These are phyloP conservation scores for Hymenoscyphus fraxineus DNA, from an alignment of 2,329 filamentous ascomycete species.

Conservation along the genomic window DNA sequence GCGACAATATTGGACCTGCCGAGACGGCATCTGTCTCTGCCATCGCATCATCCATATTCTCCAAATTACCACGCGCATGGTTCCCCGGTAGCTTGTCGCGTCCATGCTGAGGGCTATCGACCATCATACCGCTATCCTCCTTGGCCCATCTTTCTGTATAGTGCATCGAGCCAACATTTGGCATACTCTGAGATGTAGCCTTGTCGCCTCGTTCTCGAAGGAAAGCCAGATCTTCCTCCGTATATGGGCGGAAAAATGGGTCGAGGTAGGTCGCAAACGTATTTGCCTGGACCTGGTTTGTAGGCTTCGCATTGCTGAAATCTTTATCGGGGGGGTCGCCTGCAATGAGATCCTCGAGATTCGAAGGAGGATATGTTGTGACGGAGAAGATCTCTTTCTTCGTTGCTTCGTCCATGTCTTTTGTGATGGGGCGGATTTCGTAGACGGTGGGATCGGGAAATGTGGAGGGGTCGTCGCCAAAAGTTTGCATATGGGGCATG, in stretches of 20 bases:
- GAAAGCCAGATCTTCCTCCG: slow-evolving; percentile 92
- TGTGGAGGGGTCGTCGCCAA: slow-evolving; percentile 87
- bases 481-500: slow-evolving; percentile 69
- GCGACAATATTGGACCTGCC: slow-evolving; percentile 77
- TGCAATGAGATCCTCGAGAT: slow-evolving; percentile 80
- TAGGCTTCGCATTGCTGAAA: slow-evolving; percentile 89
- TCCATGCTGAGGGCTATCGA: slow-evolving; percentile 61
- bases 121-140: slow-evolving; percentile 73
- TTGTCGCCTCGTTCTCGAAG: slow-evolving; percentile 87
- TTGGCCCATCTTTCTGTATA: slow-evolving; percentile 93
- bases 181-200: slow-evolving; percentile 77
- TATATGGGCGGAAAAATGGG: slow-evolving; percentile 82
- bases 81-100: slow-evolving; percentile 71
- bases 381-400: slow-evolving; percentile 87
- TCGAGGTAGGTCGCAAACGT: slow-evolving; percentile 93
- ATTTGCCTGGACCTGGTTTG: slow-evolving; percentile 87
- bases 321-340: slow-evolving; percentile 90
- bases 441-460: slow-evolving; percentile 91
- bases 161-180: slow-evolving; percentile 75
- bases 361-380: slow-evolving; percentile 72
- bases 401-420: slow-evolving; percentile 78
- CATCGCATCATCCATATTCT: slow-evolving; percentile 81
- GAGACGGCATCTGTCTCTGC: slow-evolving; percentile 87
- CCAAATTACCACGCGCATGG: slow-evolving; percentile 78
- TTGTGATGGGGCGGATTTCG: slow-evolving; percentile 73